These are phyloP conservation scores for Penicillium rolfsii DNA, from an alignment of 2,329 filamentous ascomycete species.

Conservation along the genomic window DNA sequence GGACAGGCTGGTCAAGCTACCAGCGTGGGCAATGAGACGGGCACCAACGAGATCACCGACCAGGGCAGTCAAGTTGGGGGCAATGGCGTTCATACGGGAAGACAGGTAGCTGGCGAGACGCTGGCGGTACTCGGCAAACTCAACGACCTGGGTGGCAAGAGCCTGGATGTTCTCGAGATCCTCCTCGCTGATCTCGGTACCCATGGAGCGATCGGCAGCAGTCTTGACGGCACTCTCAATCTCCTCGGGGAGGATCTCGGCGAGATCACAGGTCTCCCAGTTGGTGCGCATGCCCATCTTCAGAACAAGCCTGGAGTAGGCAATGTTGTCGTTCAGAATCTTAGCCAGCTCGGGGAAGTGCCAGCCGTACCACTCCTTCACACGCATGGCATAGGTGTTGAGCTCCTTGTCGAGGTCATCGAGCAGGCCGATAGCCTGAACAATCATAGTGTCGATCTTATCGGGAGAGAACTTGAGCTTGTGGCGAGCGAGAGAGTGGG, in stretches of 20 bases:
- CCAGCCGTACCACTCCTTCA: conserved; percentile 99
- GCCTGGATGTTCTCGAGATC: conserved; percentile 92
- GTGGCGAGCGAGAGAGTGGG: conserved; percentile 93
- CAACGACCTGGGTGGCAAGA: conserved; percentile 89
- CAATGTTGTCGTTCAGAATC: conserved; percentile 95
- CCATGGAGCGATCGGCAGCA: conserved; percentile 96
- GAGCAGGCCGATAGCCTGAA: conserved; percentile 90
- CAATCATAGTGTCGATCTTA: conserved; percentile 99
- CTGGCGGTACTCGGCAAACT: conserved; percentile 85
- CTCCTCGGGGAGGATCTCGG: conserved; percentile 91
- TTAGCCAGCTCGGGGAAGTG: conserved; percentile 98
- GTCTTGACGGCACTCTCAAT: conserved; percentile 90
- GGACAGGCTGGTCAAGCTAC: conserved; percentile 90
- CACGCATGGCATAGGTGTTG: conserved; percentile 97
- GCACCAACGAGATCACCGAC: conserved; percentile 94
- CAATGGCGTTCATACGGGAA: conserved; percentile 93
- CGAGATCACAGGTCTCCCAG: conserved; percentile 74
- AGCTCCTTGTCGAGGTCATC: conserved; percentile 98
- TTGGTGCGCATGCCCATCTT: conserved; percentile 87
- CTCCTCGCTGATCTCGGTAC: conserved; percentile 90
- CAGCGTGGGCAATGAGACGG: conserved; percentile 89
- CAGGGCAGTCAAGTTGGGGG: conserved; percentile 90
- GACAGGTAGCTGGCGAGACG: conserved; percentile 88
- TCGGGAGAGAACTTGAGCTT: conserved; percentile 98
- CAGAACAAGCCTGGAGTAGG: conserved; percentile 86